A percentile compares a stretch with the other conserved stretches of the same genome.
These are phyloP conservation scores for Staphylotrichum tortipilum DNA, from an alignment of 495 filamentous ascomycete species.

Conservation along the genomic window DNA sequence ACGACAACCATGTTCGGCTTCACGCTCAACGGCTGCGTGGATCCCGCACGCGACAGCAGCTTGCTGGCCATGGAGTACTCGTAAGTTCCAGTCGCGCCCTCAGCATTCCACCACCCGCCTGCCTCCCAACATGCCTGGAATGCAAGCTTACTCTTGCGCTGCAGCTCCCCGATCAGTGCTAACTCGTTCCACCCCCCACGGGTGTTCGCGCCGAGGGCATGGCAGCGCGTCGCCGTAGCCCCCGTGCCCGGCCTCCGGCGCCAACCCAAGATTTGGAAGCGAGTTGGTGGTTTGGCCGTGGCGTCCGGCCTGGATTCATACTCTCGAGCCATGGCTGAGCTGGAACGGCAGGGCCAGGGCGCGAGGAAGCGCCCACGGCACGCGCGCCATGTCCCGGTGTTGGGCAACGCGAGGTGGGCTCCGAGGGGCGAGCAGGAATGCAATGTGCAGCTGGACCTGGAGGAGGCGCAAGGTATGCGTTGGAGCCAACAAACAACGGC, in stretches of 20 bases:
- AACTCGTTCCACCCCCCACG: slow-evolving; percentile 16
- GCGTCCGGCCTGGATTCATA: background rate
- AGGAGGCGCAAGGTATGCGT: slow-evolving; percentile 20
- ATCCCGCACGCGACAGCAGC: background rate
- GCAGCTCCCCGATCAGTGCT: slow-evolving; percentile 17
- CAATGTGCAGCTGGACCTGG: slow-evolving; percentile 19
- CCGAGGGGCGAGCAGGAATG: background rate
- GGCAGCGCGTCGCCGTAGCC: slow-evolving; percentile 25
- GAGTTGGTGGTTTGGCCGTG: slow-evolving; percentile 15
- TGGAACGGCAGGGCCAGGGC: slow-evolving; percentile 14
- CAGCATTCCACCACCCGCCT: background rate
- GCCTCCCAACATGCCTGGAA: too few relatives aligned
- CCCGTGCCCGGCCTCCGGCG: slow-evolving; percentile 6
- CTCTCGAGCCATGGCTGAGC: slow-evolving; percentile 15
- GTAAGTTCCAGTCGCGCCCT: background rate
- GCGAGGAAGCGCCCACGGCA: slow-evolving; percentile 20
- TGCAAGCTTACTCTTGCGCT: slow-evolving; percentile 3
- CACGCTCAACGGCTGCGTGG: background rate
- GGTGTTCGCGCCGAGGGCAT: slow-evolving; percentile 16
- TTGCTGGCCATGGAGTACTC: slow-evolving; percentile 3
- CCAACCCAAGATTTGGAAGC: slow-evolving; percentile 27
- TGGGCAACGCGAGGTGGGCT: slow-evolving; percentile 18
- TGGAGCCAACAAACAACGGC: too few relatives aligned
- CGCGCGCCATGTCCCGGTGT: slow-evolving; percentile 13
- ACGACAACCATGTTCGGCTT: slow-evolving; percentile 4